Conservation (phyloP, 148 eudicot genomes). For the Silene uniflora region DNA sequence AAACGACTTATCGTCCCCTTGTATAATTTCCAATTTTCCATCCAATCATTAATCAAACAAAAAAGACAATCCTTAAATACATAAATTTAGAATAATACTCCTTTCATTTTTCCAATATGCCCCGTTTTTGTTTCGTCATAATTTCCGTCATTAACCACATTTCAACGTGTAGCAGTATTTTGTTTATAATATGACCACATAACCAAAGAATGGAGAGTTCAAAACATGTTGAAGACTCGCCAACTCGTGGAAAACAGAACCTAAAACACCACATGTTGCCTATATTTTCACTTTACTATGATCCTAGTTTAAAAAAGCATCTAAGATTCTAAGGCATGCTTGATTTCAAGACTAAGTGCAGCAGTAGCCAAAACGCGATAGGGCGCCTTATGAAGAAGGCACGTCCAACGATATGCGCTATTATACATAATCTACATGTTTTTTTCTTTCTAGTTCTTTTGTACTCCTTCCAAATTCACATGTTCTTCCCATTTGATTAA, state of each 20-base stretch:
- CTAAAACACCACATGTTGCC: not conserved
- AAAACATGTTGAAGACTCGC: too few species aligned
- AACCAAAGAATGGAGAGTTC: too few species aligned
- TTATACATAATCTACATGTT: not conserved
- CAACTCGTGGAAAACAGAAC: too few species aligned
- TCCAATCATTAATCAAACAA: not conserved
- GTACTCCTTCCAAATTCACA: too few species aligned
- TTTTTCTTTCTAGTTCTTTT: not conserved
- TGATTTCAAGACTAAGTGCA: not conserved
- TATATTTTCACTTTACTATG: not conserved
- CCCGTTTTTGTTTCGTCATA: too few species aligned
- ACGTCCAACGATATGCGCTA: not conserved
- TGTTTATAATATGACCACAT: too few species aligned
- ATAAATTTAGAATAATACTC: not conserved
- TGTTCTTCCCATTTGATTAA: too few species aligned
- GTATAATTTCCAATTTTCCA: not conserved
- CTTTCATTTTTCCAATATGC: not conserved
- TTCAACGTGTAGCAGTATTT: too few species aligned
- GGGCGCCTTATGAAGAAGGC: not conserved
- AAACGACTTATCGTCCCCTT: not conserved
- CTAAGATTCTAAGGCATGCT: not conserved
- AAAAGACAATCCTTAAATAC: not conserved
- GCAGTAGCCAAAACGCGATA: not conserved
- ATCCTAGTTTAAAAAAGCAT: not conserved
- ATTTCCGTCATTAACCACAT: too few species aligned